A percentile compares a stretch with the other conserved stretches of the same genome.
Evolutionary conservation across 2,329 filamentous ascomycete species (phyloP).

Genomic region (Neofusicoccum umdonicola): DNA sequence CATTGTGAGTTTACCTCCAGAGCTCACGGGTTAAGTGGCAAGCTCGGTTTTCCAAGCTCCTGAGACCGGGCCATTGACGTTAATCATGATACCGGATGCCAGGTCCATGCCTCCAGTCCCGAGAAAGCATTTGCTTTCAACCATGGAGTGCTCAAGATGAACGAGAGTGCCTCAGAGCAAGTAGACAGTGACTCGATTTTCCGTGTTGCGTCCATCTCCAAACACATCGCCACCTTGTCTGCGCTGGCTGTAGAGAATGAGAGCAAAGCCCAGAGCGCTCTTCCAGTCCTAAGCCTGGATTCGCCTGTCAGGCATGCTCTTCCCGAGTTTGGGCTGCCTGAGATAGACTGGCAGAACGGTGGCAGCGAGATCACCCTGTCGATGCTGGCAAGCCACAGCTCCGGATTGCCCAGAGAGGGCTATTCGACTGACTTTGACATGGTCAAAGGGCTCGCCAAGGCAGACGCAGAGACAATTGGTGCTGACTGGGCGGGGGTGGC

Average conservation of each 20-base stretch:
- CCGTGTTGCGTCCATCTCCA: constrained; percentile 30
- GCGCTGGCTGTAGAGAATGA: constrained; percentile 25
- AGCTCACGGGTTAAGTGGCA: not conserved
- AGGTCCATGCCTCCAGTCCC: constrained; percentile 30
- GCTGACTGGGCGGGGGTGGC: constrained; percentile 26
- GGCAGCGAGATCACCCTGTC: constrained; percentile 32
- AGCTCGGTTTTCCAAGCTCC: not conserved
- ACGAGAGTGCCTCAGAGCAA: constrained; percentile 22
- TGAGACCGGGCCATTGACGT: not conserved
- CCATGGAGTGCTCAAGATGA: constrained; percentile 30
- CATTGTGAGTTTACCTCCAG: constrained; percentile 23
- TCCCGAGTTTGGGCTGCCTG: constrained; percentile 25
- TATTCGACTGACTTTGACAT: constrained; percentile 32
- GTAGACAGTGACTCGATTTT: constrained; percentile 32
- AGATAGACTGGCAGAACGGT: constrained; percentile 30
- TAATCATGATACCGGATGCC: not conserved
- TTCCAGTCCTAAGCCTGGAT: constrained; percentile 23
- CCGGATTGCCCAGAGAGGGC: constrained; percentile 30
- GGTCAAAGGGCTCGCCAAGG: constrained; percentile 26
- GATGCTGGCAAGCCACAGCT: constrained; percentile 34
- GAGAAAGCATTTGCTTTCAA: constrained; percentile 27
- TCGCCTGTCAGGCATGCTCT: constrained; percentile 26
- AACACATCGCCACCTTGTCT: constrained; percentile 29
- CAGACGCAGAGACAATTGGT: constrained; percentile 28
- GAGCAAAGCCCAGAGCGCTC: constrained; percentile 4